These are phyloP conservation scores for Emergomyces pasteurianus DNA, from an alignment of 2,329 filamentous ascomycete species.

Conservation along the genomic window DNA sequence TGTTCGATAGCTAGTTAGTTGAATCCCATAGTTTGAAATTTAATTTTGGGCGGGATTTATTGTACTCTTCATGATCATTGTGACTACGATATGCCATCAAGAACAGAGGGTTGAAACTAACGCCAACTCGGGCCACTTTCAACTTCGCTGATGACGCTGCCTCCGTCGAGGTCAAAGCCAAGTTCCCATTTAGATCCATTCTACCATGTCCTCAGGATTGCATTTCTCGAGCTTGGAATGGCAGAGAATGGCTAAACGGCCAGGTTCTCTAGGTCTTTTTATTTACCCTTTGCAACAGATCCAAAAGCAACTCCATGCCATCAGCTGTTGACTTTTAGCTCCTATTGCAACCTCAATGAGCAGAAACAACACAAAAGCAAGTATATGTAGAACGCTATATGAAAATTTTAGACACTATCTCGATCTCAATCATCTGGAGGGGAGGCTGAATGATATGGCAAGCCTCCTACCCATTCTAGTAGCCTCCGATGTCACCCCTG, in stretches of 20 bases:
- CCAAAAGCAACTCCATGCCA: no score
- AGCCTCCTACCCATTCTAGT: no score
- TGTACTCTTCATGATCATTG: neutral
- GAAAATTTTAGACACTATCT: no score
- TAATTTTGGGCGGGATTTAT: constrained; percentile 12
- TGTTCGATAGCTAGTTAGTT: neutral
- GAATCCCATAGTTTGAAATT: constrained; percentile 12
- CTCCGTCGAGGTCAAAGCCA: neutral
- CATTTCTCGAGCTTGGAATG: constrained; percentile 17
- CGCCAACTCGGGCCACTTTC: neutral
- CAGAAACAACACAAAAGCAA: no score
- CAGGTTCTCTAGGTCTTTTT: no score
- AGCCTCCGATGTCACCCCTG: no score
- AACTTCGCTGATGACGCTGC: neutral
- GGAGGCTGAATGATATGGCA: no score
- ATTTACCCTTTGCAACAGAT: no score
- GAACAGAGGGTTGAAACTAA: neutral
- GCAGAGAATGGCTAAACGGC: neutral
- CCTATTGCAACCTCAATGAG: no score
- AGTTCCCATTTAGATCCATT: neutral
- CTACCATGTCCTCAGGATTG: neutral
- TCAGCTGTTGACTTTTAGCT: no score
- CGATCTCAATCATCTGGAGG: no score
- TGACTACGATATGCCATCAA: neutral
- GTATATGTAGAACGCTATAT: no score